These are phyloP conservation scores for Calonectria montana DNA, from an alignment of 2,329 filamentous ascomycete genomes.

Conservation along the genomic window DNA sequence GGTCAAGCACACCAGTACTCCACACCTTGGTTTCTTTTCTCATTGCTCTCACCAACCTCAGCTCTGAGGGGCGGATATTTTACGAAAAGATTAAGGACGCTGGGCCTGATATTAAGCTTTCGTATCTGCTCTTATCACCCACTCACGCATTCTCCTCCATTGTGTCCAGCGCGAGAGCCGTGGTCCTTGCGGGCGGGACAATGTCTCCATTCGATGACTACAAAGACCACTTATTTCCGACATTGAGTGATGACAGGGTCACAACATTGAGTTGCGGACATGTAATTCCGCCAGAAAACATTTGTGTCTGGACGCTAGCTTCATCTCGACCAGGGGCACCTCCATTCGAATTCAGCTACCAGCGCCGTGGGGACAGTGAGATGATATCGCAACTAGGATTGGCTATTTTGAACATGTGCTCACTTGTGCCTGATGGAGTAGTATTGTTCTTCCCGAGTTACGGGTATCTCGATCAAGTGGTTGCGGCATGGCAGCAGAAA, in stretches of 20 bases:
- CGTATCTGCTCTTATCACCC: constrained; percentile 90
- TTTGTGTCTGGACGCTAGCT: constrained; percentile 81
- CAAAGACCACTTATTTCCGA: constrained; percentile 84
- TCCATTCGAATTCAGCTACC: constrained; percentile 89
- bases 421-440: constrained; percentile 84
- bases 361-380: constrained; percentile 73
- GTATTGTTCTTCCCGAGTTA: constrained; percentile 98
- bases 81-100: constrained; percentile 60
- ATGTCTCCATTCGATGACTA: constrained; percentile 99
- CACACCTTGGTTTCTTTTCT: constrained; percentile 74
- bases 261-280: constrained; percentile 92
- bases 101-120: constrained; percentile 69
- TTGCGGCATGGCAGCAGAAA: constrained; percentile 68
- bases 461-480: constrained; percentile 83
- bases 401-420: constrained; percentile 77
- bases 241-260: constrained; percentile 71
- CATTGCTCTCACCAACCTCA: constrained; percentile 86
- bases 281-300: constrained; percentile 85
- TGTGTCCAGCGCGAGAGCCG: constrained; percentile 83
- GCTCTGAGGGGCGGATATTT: constrained; percentile 75
- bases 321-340: constrained; percentile 53
- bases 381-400: constrained; percentile 82
- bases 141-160: constrained; percentile 92
- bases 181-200: constrained; percentile 93
- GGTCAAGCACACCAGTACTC: constrained; percentile 60